These are phyloP conservation scores for Globisporangium polare DNA, from an alignment of 352 stramenopile genomes.

Conservation along the genomic window DNA sequence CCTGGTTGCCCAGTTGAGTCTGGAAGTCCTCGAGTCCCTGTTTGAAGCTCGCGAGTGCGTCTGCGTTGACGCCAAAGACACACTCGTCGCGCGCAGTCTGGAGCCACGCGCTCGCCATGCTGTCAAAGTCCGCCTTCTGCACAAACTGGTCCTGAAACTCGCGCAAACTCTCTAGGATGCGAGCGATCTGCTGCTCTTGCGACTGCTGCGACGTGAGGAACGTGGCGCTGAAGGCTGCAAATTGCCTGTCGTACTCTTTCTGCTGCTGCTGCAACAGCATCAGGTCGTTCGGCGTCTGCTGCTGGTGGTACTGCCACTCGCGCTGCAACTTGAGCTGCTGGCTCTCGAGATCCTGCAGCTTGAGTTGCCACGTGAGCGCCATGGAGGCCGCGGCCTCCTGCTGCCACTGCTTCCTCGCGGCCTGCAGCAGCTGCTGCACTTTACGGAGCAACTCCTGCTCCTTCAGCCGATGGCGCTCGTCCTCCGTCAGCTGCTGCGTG, in stretches of 20 bases:
- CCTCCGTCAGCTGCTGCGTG: conserved; percentile 33
- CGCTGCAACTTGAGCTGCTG: conserved; percentile 14
- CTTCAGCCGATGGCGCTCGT: conserved; percentile 19
- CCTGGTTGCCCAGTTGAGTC: conserved; percentile 21
- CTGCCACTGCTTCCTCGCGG: conserved; percentile 19
- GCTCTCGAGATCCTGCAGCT: conserved; percentile 9
- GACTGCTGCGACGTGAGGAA: conserved; percentile 22
- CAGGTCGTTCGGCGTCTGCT: conserved; percentile 13
- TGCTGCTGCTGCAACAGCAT: conserved; percentile 17
- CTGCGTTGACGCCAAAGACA: conserved; percentile 40
- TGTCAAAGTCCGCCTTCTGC: conserved; percentile 23
- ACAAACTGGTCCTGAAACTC: conserved; percentile 28
- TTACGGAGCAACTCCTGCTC: conserved; percentile 39
- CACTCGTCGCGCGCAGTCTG: conserved; percentile 48
- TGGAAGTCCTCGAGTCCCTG: conserved; percentile 32
- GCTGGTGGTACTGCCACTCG: conserved; percentile 16
- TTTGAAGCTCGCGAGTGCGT: conserved; percentile 28
- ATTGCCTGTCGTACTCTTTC: conserved; percentile 22
- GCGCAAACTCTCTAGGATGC: conserved; percentile 11
- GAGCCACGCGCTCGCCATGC: conserved; percentile 27
- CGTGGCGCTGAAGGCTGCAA: conserved; percentile 18
- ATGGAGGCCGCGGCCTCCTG: not conserved
- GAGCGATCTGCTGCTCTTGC: conserved; percentile 25
- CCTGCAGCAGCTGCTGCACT: conserved; percentile 37
- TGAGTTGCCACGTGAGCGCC: conserved; percentile 8